Evolutionary conservation across 176 grass and related monocot genomes (phyloP), one percentile per base, ranked within the genome.

Genomic region (Zoysia japonica): DNA sequence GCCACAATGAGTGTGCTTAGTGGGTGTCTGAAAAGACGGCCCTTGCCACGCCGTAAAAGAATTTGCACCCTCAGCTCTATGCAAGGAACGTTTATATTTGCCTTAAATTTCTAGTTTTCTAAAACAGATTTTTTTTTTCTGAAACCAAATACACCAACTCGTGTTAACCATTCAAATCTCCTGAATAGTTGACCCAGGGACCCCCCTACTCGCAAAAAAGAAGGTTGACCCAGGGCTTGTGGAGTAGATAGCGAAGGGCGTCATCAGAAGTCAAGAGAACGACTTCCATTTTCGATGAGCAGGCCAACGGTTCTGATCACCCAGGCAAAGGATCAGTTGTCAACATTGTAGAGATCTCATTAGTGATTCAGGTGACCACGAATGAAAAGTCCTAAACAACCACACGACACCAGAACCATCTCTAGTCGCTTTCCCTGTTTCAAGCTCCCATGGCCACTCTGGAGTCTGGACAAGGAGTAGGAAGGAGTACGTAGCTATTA

Each of bases 391-490:
- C 16, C 3, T 0, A 9, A 43, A 49, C 51, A 60, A 73, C 66
- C 53, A 17, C 53, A 53, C 28, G 67, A 28, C 36, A 88, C 35
- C 81, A 17, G 76, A 84, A 84, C 70, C 76, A 80, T 75, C 19
- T 35, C 17, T 37, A 35, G 36, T 36, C 47, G 17, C 9, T 1
- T 47, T 5, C 28, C 82, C 52, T 71, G 65, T 84, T 8, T 65
- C 63, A 7, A 59, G 60, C 77, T 28, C 28, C 28, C 28, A 28
- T 28, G 0, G 28, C 28, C 28, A 0, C 28, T 28, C 28, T 28
- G 28, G 28, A 56, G 52, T 5, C 5, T 8, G 6, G 3, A 47
- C 61, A 54, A 79, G 60, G 28, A 28, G 28, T 28, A 28, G 28
- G 28, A 28, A 28, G 28, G 28, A 28, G 28, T 28, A 28, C 28